Percentiles rank a stretch among this genome's conserved stretches.
Conservation (phyloP, 2,329 filamentous ascomycete species). For the Epichloe amarillans region DNA sequence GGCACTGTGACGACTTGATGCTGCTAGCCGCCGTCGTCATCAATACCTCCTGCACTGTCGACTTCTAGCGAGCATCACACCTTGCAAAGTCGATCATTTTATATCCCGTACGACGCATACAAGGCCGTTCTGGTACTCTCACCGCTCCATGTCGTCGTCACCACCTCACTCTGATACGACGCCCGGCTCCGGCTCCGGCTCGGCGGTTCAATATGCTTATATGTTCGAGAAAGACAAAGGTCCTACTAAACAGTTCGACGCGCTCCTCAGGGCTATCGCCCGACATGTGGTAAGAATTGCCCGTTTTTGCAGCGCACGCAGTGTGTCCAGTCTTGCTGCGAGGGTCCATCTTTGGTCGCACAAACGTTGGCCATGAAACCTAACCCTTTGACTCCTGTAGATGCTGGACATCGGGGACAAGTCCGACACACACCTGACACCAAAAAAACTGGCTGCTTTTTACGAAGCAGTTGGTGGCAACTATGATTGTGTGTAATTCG, state of each 20-base stretch:
- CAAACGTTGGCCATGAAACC: slow-evolving; percentile 1
- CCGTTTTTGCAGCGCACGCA: neutral
- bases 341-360: neutral
- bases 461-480: slow-evolving; percentile 64
- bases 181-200: slow-evolving; percentile 13
- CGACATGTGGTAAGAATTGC: slow-evolving; percentile 51
- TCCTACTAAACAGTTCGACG: slow-evolving; percentile 52
- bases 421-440: slow-evolving; percentile 40
- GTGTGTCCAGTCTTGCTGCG: neutral
- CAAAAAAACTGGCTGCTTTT: slow-evolving; percentile 60
- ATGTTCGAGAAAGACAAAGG: slow-evolving; percentile 56
- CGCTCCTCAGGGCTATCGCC: slow-evolving; percentile 54
- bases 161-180: slow-evolving; percentile 12
- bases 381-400: slow-evolving; percentile 23
- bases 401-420: slow-evolving; percentile 44
- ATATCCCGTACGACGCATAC: neutral
- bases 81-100: neutral
- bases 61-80: neutral
- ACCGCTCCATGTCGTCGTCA: slow-evolving; percentile 11
- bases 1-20: neutral
- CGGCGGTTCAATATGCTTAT: slow-evolving; percentile 41
- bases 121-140: neutral
- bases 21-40: neutral
- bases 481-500: slow-evolving; percentile 46
- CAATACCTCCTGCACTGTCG: neutral